These are phyloP conservation scores for Penicillium paneum DNA, from an alignment of 2,329 filamentous ascomycete species.

Conservation along the genomic window DNA sequence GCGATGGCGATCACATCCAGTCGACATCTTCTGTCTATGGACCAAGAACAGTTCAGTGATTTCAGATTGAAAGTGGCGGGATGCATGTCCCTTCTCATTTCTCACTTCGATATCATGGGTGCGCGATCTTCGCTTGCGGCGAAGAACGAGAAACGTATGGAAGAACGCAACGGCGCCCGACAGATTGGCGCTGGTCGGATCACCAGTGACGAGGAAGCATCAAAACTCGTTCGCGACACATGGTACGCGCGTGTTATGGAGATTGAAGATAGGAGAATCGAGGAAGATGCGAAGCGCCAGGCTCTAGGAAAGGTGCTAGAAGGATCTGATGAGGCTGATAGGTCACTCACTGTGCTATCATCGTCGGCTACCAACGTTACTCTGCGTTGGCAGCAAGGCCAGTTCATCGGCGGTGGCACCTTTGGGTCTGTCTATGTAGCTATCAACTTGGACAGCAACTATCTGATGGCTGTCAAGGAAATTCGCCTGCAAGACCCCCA, in stretches of 20 bases:
- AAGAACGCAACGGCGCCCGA: constrained; percentile 72
- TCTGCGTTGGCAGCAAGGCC: constrained; percentile 97
- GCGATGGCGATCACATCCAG: constrained; percentile 96
- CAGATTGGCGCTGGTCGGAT: constrained; percentile 72
- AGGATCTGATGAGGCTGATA: constrained; percentile 91
- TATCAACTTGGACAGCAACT: constrained; percentile 93
- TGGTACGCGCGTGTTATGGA: constrained; percentile 69
- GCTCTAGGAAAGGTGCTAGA: constrained; percentile 87
- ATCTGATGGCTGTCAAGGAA: constrained; percentile 98
- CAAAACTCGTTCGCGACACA: constrained; percentile 68
- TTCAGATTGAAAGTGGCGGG: constrained; percentile 86
- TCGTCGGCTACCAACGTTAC: constrained; percentile 93
- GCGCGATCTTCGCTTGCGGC: constrained; percentile 89
- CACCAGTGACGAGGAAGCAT: constrained; percentile 81
- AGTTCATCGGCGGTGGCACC: constrained; percentile 93
- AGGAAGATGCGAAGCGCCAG: constrained; percentile 79
- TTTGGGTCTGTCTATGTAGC: constrained; percentile 97
- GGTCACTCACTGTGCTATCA: constrained; percentile 88
- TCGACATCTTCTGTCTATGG: constrained; percentile 85
- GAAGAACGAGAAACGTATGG: constrained; percentile 84
- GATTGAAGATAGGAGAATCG: constrained; percentile 74
- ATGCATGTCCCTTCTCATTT: constrained; percentile 96
- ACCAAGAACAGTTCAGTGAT: constrained; percentile 79
- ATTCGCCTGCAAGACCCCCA: constrained; percentile 96
- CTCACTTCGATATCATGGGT: constrained; percentile 98